phyloP scores from a whole-genome alignment of 2,329 filamentous ascomycete genomes.

The Aspergillus sp. region DNA sequence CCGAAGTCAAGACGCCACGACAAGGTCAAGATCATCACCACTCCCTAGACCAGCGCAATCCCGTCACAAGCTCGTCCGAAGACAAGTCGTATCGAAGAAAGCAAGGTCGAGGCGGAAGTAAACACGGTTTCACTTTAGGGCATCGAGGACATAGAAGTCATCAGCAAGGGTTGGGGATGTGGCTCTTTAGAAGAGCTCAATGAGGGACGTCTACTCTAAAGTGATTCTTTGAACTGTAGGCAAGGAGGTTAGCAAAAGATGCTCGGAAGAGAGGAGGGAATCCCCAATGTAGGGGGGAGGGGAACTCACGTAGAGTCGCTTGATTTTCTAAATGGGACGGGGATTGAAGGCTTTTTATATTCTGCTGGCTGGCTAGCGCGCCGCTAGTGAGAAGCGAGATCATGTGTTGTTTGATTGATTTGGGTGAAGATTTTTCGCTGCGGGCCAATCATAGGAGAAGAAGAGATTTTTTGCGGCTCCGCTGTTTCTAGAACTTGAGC shows the following conservation, averaged over 20 bases:
- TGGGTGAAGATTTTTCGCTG: slow-evolving; percentile 9
- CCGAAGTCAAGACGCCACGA: slow-evolving; percentile 73
- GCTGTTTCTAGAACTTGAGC: slow-evolving; percentile 7
- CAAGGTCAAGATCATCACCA: slow-evolving; percentile 94
- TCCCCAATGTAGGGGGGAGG: slow-evolving; percentile 31
- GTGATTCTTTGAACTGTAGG: slow-evolving; percentile 74
- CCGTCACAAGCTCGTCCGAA: slow-evolving; percentile 43
- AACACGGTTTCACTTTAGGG: slow-evolving; percentile 82
- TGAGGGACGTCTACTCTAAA: slow-evolving; percentile 96
- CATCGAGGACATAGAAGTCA: slow-evolving; percentile 81
- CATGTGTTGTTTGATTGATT: slow-evolving; percentile 26
- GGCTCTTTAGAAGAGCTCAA: slow-evolving; percentile 91
- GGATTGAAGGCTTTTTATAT: slow-evolving; percentile 35
- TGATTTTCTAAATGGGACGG: slow-evolving; percentile 39
- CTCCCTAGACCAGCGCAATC: slow-evolving; percentile 70
- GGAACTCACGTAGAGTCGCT: slow-evolving; percentile 50
- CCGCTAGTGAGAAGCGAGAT: slow-evolving; percentile 37
- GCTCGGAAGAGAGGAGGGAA: neutral
- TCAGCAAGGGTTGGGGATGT: slow-evolving; percentile 94
- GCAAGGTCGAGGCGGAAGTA: slow-evolving; percentile 50
- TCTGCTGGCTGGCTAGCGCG: neutral
- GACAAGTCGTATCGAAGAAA: slow-evolving; percentile 22
- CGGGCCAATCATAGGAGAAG: slow-evolving; percentile 4
- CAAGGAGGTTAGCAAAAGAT: slow-evolving; percentile 26
- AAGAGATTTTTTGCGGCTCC: neutral